phyloP scores from a whole-genome alignment of 2,329 filamentous ascomycete genomes.

The Penicillium sp. region DNA sequence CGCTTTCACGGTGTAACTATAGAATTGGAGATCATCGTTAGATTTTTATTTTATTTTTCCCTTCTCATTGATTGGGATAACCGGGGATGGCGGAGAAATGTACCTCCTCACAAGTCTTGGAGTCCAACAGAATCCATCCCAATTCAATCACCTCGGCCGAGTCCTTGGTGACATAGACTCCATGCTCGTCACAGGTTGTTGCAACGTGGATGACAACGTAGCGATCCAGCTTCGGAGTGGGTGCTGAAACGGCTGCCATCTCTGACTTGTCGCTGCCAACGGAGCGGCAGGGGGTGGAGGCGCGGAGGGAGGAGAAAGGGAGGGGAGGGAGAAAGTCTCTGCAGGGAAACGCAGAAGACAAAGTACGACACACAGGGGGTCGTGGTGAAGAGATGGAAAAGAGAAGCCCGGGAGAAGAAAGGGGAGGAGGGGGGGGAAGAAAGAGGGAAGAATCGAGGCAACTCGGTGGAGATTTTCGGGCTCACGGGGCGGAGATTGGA shows the following conservation, averaged over 20 bases:
- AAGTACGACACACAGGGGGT: conserved; percentile 26
- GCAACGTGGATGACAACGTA: conserved; percentile 98
- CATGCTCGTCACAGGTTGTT: conserved; percentile 98
- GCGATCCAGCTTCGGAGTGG: conserved; percentile 77
- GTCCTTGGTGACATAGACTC: conserved; percentile 98
- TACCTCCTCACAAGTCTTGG: conserved; percentile 90
- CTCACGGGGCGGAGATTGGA: conserved; percentile 19
- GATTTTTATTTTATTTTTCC: conserved; percentile 19
- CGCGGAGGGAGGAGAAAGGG: conserved; percentile 17
- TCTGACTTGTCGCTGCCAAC: conserved; percentile 29
- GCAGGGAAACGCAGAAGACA: conserved; percentile 28
- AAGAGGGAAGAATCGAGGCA: conserved; percentile 14
- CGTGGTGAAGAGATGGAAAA: conserved; percentile 31
- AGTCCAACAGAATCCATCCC: conserved; percentile 93
- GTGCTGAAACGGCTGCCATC: conserved; percentile 45
- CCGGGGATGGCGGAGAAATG: conserved; percentile 29
- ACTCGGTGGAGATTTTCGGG: conserved; percentile 22
- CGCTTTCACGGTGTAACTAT: conserved; percentile 88
- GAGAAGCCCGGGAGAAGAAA: conserved; percentile 17
- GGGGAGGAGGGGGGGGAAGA: conserved; percentile 16
- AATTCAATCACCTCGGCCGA: conserved; percentile 99
- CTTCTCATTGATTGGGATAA: neutral
- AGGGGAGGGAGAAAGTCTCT: conserved; percentile 24
- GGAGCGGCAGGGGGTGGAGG: conserved; percentile 24
- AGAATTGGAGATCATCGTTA: conserved; percentile 19